Evolutionary conservation across 2,329 filamentous ascomycete genomes (phyloP).

Genomic region (Scedosporium minutisporum): DNA sequence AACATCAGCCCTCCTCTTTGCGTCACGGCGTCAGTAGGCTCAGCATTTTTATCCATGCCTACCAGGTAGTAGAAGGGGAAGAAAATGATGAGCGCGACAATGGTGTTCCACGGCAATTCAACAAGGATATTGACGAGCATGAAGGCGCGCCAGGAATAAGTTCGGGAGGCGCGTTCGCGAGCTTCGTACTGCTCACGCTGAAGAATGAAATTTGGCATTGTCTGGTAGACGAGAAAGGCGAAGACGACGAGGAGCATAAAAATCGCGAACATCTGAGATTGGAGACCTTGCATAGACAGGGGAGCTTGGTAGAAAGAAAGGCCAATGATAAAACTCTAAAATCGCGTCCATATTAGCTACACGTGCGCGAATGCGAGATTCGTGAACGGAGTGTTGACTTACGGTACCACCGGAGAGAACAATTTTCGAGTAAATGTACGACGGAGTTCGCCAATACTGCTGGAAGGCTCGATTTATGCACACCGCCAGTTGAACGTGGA

Average conservation of each 20-base stretch:
- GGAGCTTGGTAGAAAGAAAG: conserved; percentile 52
- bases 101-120: conserved; percentile 57
- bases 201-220: conserved; percentile 58
- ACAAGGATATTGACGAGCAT: conserved; percentile 56
- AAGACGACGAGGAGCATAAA: conserved; percentile 60
- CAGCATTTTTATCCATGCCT: conserved; percentile 46
- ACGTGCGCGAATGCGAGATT: not conserved
- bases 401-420: conserved; percentile 39
- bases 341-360: not conserved
- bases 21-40: conserved; percentile 3
- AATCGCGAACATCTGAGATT: conserved; percentile 56
- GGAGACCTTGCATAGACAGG: conserved; percentile 49
- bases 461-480: conserved; percentile 59
- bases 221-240: conserved; percentile 47
- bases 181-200: conserved; percentile 59
- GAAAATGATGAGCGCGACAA: conserved; percentile 53
- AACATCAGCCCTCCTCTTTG: conserved; percentile 52
- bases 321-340: conserved; percentile 49
- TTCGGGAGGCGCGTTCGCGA: conserved; percentile 53
- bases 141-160: conserved; percentile 58
- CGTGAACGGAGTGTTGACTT: conserved; percentile 5
- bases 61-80: conserved; percentile 59
- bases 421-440: conserved; percentile 65
- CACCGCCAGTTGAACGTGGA: conserved; percentile 47
- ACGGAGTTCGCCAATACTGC: conserved; percentile 69